Percentiles rank a stretch among this genome's conserved stretches.
phyloP scores from a whole-genome alignment of 176 grass and related monocot species.

The Chloris gayana region DNA sequence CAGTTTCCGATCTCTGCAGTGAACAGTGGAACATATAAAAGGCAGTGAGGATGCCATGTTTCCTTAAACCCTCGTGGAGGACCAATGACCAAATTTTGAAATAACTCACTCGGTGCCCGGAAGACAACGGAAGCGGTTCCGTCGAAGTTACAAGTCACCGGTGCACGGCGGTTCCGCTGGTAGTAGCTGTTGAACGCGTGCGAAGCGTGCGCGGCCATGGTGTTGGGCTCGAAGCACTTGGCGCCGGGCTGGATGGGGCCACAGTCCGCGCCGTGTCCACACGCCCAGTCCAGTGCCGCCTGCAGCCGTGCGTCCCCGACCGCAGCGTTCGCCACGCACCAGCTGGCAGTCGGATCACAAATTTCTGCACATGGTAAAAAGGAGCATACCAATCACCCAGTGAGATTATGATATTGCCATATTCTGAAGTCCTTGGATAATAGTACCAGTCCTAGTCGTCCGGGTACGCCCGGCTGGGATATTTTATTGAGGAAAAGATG shows the following conservation, averaged over 20 bases:
- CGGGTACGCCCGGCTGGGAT: too few species aligned
- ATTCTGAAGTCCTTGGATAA: too few species aligned
- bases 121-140: slow-evolving; percentile 40
- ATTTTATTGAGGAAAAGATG: too few species aligned
- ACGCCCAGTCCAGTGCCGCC: slow-evolving; percentile 55
- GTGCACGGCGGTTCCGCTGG: slow-evolving; percentile 14
- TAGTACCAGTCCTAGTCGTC: too few species aligned
- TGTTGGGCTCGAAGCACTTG: slow-evolving; percentile 53
- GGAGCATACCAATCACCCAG: not conserved
- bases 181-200: slow-evolving; percentile 56
- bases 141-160: slow-evolving; percentile 43
- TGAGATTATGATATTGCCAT: not conserved
- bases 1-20: too few species aligned
- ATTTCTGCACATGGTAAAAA: not conserved
- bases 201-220: slow-evolving; percentile 44
- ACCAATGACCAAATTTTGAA: too few species aligned
- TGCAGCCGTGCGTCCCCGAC: slow-evolving; percentile 41
- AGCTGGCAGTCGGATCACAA: slow-evolving; percentile 34
- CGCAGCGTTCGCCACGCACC: slow-evolving; percentile 58
- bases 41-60: too few species aligned
- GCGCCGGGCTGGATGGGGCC: slow-evolving; percentile 49
- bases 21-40: too few species aligned
- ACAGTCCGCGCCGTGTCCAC: slow-evolving; percentile 57
- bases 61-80: too few species aligned
- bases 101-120: not conserved